These are phyloP conservation scores for Delonix regia DNA, from an alignment of 306 rosid genomes.

Conservation along the genomic window DNA sequence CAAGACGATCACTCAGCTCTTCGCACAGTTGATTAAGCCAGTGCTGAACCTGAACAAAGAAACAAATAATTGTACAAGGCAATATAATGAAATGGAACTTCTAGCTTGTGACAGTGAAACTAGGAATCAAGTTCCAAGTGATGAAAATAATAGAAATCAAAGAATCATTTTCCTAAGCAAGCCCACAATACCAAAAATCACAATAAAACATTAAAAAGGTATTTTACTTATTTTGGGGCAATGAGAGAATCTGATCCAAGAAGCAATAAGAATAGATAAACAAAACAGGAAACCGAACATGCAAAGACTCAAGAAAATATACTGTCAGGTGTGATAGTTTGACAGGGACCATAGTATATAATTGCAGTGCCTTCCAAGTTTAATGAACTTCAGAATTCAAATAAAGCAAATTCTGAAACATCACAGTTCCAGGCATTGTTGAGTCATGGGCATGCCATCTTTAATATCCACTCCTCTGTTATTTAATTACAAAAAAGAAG, in stretches of 20 bases:
- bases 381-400: not conserved
- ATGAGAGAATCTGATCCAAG: slow-evolving; percentile 4
- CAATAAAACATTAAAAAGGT: not conserved
- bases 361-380: not conserved
- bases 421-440: not conserved
- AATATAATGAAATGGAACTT: slow-evolving; percentile 10
- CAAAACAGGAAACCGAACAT: not conserved
- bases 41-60: slow-evolving; percentile 67
- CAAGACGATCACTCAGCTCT: slow-evolving; percentile 84
- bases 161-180: not conserved
- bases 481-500: not conserved
- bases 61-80: slow-evolving; percentile 18
- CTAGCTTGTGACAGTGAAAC: slow-evolving; percentile 2
- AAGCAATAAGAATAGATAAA: slow-evolving; percentile 7
- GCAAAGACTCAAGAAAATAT: not conserved
- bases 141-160: not conserved
- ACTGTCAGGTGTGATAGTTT: too few relatives aligned
- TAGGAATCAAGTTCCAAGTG: not conserved
- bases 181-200: slow-evolving; percentile 24
- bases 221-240: slow-evolving; percentile 1
- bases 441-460: not conserved
- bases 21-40: slow-evolving; percentile 89
- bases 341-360: not conserved
- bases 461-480: not conserved
- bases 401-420: too few relatives aligned